Evolutionary conservation across 1,284 basidiomycete genomes (phyloP).

Genomic region (Cutaneotrichosporon sp.): DNA sequence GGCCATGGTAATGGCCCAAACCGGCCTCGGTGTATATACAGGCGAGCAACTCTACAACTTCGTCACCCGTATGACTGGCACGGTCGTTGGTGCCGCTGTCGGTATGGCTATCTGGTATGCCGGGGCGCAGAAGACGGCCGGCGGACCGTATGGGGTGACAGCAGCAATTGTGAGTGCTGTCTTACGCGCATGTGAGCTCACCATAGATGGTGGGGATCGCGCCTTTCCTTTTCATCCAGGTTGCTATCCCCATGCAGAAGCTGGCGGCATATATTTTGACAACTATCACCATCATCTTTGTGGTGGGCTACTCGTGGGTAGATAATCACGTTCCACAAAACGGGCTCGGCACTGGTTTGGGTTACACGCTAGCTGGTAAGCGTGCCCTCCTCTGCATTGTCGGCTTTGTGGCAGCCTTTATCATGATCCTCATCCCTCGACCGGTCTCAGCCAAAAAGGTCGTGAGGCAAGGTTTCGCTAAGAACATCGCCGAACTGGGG

Average conservation of each 20-base stretch:
- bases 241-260: conserved; percentile 53
- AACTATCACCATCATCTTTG: conserved; percentile 40
- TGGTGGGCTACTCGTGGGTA: conserved; percentile 61
- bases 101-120: conserved; percentile 58
- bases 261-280: conserved; percentile 46
- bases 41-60: conserved; percentile 60
- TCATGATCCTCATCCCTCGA: conserved; percentile 44
- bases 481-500: conserved; percentile 35
- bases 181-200: background rate
- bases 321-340: conserved; percentile 54
- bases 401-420: conserved; percentile 42
- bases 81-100: conserved; percentile 50
- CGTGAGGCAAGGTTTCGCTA: conserved; percentile 37
- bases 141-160: conserved; percentile 59
- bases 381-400: conserved; percentile 49
- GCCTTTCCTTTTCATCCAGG: conserved; percentile 56
- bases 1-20: conserved; percentile 65
- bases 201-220: conserved; percentile 52
- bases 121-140: conserved; percentile 53
- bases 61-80: conserved; percentile 54
- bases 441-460: conserved; percentile 38
- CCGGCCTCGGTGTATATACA: conserved; percentile 58
- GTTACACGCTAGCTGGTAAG: conserved; percentile 57
- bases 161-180: conserved; percentile 53
- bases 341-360: conserved; percentile 55